Percentiles rank a stretch among this genome's conserved stretches.
Conservation (phyloP, 768 basidiomycete species). For the Rhizopogon vesiculosus region DNA sequence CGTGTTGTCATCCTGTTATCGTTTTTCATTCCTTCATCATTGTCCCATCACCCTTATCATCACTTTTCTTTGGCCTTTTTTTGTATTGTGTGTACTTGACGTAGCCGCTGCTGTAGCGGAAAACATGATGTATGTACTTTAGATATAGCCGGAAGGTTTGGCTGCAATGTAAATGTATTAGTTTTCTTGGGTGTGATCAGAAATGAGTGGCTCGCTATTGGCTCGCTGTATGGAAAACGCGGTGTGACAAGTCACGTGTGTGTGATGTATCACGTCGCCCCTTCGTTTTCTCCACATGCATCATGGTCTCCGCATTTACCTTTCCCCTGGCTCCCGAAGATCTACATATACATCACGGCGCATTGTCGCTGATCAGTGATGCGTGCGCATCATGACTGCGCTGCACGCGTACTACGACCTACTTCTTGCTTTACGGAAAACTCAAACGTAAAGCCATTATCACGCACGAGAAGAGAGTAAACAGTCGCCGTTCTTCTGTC, state of each 20-base stretch:
- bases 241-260: conserved; percentile 26
- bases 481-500: no score
- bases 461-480: no score
- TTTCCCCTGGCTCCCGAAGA: no score
- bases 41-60: background rate
- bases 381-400: no score
- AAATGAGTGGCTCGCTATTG: conserved; percentile 14
- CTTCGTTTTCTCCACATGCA: background rate
- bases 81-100: conserved; percentile 11
- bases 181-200: conserved; percentile 15
- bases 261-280: background rate
- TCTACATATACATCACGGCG: no score
- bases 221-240: conserved; percentile 15
- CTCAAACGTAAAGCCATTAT: no score
- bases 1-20: conserved; percentile 13
- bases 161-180: conserved; percentile 3
- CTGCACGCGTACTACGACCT: no score
- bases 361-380: no score
- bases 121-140: background rate
- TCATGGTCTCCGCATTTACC: no score
- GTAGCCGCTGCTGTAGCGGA: background rate
- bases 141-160: background rate
- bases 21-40: conserved; percentile 11
- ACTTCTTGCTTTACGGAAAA: no score
- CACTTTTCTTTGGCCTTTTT: background rate